Base-by-base conservation (phyloP, 2,329 filamentous ascomycete genomes). In the Tricladium varicosporioides region DNA sequence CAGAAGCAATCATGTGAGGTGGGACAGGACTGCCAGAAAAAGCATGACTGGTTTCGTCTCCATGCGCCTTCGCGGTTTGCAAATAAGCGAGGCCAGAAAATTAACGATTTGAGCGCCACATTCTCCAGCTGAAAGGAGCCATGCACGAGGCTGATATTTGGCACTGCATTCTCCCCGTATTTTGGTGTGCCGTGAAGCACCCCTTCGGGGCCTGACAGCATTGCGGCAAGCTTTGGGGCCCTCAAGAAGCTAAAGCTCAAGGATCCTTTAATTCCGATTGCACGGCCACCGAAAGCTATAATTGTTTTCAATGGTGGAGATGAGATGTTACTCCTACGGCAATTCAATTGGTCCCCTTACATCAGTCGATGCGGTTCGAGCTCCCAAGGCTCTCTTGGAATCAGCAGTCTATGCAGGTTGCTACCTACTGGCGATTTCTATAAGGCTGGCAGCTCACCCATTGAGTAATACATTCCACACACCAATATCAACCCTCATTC, bases 81-180 rank as follows among this genome's bases (percentile, higher is more conserved):
- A 45, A 40, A 19, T 16, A 40, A 18, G 18, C 16, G 19, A 42
- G 43, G 45, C 48, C 48, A 46, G 36, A 56, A 55, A 47, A 13
- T 40, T 53, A 48, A 15, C 27, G 32, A 54, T 51, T 36, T 51
- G 55, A 22, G 57, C 58, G 58, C 54, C 58, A 55, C 54, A 55
- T 57, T 49, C 45, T 56, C 55, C 54, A 57, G 58, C 58, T 56
- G 47, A 36, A 36, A 18, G 15, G 27, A 54, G 9, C 32, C 53
- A 13, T 49, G 51, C 10, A 31, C 27, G 44, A 48, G 51, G 51
- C 51, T 49, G 46, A 54, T 14, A 33, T 48, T 18, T 54, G 15
- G 27, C 51, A 44, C 18, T 7, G 1, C 45, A 11, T 19, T 9
- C 52, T 40, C 48, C 42, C 22, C 45, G 14, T 19, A 32, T 54